These are phyloP conservation scores for Pichia ethanolica DNA, from an alignment of 805 yeast genomes.

Conservation along the genomic window DNA sequence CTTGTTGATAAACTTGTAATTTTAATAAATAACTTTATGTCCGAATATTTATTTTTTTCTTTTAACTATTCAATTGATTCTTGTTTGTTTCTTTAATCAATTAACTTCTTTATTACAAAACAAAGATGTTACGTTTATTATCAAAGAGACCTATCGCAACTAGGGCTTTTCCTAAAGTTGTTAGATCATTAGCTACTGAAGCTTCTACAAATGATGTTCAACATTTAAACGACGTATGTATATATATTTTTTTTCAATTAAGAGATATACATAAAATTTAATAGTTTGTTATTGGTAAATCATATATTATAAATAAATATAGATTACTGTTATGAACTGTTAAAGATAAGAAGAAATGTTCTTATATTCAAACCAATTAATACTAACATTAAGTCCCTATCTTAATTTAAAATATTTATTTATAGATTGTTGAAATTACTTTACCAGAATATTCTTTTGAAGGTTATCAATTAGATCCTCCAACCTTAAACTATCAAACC, in stretches of 20 bases:
- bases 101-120: neutral
- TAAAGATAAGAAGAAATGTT: too few species aligned
- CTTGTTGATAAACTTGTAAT: too few species aligned
- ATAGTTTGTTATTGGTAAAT: too few species aligned
- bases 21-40: too few species aligned
- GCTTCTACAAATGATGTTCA: conserved; percentile 13
- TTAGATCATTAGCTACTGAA: conserved; percentile 25
- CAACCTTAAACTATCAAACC: conserved; percentile 67
- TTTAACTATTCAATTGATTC: too few species aligned
- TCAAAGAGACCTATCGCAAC: conserved; percentile 7
- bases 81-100: neutral
- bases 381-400: neutral
- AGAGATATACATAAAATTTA: too few species aligned
- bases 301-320: too few species aligned
- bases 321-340: too few species aligned
- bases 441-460: conserved; percentile 81
- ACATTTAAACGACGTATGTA: conserved; percentile 13
- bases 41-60: neutral
- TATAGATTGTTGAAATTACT: conserved; percentile 33
- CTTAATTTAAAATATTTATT: too few species aligned
- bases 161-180: conserved; percentile 4
- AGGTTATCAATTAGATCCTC: conserved; percentile 71
- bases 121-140: conserved; percentile 9
- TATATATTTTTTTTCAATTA: conserved; percentile 11
- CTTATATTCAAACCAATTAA: too few species aligned